A percentile compares a stretch with the other conserved stretches of the same genome.
Evolutionary conservation across 1,284 basidiomycete species (phyloP).

Genomic region (Ceratobasidium sp.): DNA sequence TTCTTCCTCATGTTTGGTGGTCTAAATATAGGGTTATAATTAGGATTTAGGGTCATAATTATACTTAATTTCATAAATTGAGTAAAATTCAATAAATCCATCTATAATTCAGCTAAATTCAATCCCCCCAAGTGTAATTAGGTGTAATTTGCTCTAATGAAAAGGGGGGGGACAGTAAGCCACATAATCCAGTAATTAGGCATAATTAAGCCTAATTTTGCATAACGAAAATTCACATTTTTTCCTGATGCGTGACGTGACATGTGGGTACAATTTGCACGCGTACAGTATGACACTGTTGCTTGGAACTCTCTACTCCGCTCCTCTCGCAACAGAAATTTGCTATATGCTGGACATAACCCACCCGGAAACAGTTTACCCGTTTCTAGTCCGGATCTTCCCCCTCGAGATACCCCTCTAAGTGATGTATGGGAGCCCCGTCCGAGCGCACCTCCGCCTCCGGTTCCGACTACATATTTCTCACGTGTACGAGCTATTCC

Average conservation of each 20-base stretch:
- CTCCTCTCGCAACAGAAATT: not conserved
- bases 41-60: not conserved
- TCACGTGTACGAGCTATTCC: not conserved
- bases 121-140: not conserved
- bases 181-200: not conserved
- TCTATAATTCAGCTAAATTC: not conserved
- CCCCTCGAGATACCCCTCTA: not conserved
- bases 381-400: not conserved
- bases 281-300: too few species aligned
- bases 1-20: too few species aligned
- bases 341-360: not conserved
- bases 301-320: too few species aligned
- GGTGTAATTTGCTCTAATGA: not conserved
- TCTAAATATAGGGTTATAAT: too few species aligned
- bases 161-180: not conserved
- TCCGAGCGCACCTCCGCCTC: not conserved
- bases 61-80: not conserved
- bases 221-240: not conserved
- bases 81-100: not conserved
- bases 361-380: not conserved
- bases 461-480: not conserved
- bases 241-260: not conserved
- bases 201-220: not conserved
- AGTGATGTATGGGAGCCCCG: not conserved
- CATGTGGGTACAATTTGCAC: too few species aligned